Percentiles rank a stretch among this genome's conserved stretches.
Evolutionary conservation across 805 yeast species (phyloP).

Genomic region (Metschnikowia matae): DNA sequence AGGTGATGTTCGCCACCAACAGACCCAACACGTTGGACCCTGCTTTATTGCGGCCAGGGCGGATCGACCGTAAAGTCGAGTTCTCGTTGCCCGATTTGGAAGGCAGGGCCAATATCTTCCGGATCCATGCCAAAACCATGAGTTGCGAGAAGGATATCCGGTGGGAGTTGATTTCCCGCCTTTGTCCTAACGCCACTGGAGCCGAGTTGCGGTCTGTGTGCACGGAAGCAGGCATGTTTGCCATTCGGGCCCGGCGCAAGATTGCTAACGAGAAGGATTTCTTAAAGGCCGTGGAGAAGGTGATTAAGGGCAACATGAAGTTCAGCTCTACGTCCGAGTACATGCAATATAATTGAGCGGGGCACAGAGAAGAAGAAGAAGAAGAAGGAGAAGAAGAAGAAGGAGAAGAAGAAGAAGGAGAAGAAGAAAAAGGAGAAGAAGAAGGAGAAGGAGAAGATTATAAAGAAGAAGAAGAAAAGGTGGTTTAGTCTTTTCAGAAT

Average conservation of each 20-base stretch:
- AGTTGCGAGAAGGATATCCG: conserved; percentile 95
- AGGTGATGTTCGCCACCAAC: conserved; percentile 99
- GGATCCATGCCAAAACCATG: conserved; percentile 97
- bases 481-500: background rate
- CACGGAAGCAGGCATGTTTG: conserved; percentile 99
- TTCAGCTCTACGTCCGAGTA: conserved; percentile 95
- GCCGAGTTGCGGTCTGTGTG: conserved; percentile 98
- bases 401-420: background rate
- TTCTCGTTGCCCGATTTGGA: conserved; percentile 94
- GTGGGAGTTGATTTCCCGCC: conserved; percentile 96
- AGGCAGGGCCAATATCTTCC: conserved; percentile 95
- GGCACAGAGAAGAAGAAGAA: background rate
- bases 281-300: conserved; percentile 96
- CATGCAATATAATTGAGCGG: conserved; percentile 86
- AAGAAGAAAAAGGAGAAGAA: background rate
- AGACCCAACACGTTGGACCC: conserved; percentile 98
- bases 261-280: conserved; percentile 98
- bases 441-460: no score
- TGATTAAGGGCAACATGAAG: conserved; percentile 96
- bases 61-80: conserved; percentile 98
- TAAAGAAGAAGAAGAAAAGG: background rate
- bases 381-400: no score
- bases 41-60: conserved; percentile 95
- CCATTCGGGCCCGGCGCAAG: conserved; percentile 96
- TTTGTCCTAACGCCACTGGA: conserved; percentile 98